Evolutionary conservation across 768 basidiomycete species (phyloP), one percentile per base, ranked within the genome.

Genomic region (Naganishia onofrii): DNA sequence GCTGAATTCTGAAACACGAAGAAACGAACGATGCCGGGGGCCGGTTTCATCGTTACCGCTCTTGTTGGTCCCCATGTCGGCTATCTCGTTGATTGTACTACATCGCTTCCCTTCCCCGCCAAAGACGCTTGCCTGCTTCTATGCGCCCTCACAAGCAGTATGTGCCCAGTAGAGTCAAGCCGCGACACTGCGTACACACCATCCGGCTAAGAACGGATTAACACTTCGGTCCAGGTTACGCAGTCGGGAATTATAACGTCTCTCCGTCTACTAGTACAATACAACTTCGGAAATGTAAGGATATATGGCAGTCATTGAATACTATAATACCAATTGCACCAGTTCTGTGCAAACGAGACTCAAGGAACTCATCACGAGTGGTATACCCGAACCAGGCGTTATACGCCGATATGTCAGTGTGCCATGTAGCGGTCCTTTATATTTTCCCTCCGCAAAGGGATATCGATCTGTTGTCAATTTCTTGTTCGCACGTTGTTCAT

Each of bases 1-100:
- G 57, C 48, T 51, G n/a, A 63, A 26, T 26, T 44, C 60, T 63
- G 60, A 63, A 63, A 63, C 60, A 63, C 60, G 32, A 8, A 38
- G 12, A 15, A 42, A 10, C 15, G 15, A 51, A n/a, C 7, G 21
- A 51, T 17, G 48, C 48, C 48, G 48, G 48, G 48, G 21, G n/a
- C 48, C 48, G 48, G 48, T 51, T 51, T 42, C 42, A 42, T 8
- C 42, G 15, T 42, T 15, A 15, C 42, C 42, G 5, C 12, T 36
- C 34, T 36, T n/a, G n/a, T n/a, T n/a, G n/a, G n/a, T n/a, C n/a
- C n/a, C n/a, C n/a, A n/a, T n/a, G n/a, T n/a, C n/a, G n/a, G n/a
- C n/a, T n/a, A n/a, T n/a, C n/a, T n/a, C n/a, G n/a, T n/a, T n/a
- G n/a, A n/a, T n/a, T n/a, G n/a, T n/a, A n/a, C n/a, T n/a, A n/a